A percentile compares a stretch with the other conserved stretches of the same genome.
These are phyloP conservation scores for Hyphodiscus hymeniophilus DNA, from an alignment of 495 filamentous ascomycete genomes.

Conservation along the genomic window DNA sequence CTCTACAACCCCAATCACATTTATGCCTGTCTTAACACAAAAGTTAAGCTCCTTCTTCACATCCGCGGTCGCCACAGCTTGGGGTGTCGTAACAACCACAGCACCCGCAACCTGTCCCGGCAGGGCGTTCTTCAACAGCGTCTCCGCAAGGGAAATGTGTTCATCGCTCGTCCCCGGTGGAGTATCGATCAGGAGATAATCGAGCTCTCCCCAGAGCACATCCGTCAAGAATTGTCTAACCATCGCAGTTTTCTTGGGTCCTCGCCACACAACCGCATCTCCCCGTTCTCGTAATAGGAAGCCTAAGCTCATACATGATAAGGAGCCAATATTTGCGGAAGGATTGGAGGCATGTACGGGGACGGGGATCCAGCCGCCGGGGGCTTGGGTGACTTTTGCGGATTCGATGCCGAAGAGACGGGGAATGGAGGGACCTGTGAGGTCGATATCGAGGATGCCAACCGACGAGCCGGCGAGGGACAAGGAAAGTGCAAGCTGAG, in stretches of 20 bases:
- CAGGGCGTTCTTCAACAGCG: slow-evolving; percentile 55
- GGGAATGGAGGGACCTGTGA: slow-evolving; percentile 93
- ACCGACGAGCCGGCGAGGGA: slow-evolving; percentile 76
- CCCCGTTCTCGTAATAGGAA: slow-evolving; percentile 77
- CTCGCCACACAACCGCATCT: slow-evolving; percentile 93
- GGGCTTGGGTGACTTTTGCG: slow-evolving; percentile 81
- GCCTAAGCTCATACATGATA: slow-evolving; percentile 87
- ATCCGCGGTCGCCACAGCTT: slow-evolving; percentile 87
- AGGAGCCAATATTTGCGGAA: slow-evolving; percentile 45
- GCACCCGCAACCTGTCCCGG: slow-evolving; percentile 64
- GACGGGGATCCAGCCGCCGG: slow-evolving; percentile 85
- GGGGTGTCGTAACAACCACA: slow-evolving; percentile 91
- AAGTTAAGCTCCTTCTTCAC: slow-evolving; percentile 97
- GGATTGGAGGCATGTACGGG: slow-evolving; percentile 54
- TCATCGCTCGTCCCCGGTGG: slow-evolving; percentile 96
- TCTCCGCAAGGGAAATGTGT: slow-evolving; percentile 90
- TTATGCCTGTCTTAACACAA: slow-evolving; percentile 76
- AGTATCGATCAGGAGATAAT: slow-evolving; percentile 91
- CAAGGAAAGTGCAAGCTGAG: slow-evolving; percentile 87
- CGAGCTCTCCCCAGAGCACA: slow-evolving; percentile 80
- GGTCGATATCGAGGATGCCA: slow-evolving; percentile 91
- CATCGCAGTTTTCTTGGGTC: slow-evolving; percentile 99
- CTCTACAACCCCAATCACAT: slow-evolving; percentile 83
- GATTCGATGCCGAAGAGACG: slow-evolving; percentile 85
- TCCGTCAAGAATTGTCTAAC: slow-evolving; percentile 90